phyloP scores from a whole-genome alignment of 139 green algal genomes.

The Dunaliella primolecta region DNA sequence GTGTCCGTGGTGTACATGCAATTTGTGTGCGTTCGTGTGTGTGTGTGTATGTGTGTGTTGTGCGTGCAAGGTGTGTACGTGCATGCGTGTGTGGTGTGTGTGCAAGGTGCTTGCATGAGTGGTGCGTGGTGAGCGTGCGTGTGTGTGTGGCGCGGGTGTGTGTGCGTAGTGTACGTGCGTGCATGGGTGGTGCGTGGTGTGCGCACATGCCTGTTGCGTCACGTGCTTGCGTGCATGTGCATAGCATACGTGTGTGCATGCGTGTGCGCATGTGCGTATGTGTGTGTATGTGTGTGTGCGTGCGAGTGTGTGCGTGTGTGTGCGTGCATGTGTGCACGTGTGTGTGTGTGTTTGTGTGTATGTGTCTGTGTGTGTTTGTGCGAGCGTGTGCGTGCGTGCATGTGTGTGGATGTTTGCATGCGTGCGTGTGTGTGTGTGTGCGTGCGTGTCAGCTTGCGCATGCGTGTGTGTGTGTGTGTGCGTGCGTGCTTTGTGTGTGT shows the following conservation, averaged over 20 bases:
- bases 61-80: not conserved
- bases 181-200: too few relatives aligned
- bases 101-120: not conserved
- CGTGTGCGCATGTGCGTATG: not conserved
- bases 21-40: not conserved
- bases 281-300: not conserved
- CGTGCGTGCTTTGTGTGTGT: not conserved
- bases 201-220: not conserved
- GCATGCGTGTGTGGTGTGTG: conserved; percentile 3
- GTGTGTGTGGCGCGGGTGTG: not conserved
- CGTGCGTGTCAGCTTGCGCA: not conserved
- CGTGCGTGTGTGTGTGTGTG: too few relatives aligned
- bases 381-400: conserved; percentile 1
- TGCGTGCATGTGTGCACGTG: not conserved
- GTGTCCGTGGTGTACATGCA: not conserved
- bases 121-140: not conserved
- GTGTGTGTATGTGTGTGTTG: not conserved
- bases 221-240: too few relatives aligned
- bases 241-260: not conserved
- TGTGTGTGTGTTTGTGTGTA: conserved; percentile 5
- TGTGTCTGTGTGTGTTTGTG: conserved; percentile 13
- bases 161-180: not conserved
- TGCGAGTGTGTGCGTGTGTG: not conserved
- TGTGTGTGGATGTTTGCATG: too few relatives aligned
- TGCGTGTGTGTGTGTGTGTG: not conserved